Base-by-base conservation (phyloP, 129 eudicot species). In the Artemisia tridentata region DNA sequence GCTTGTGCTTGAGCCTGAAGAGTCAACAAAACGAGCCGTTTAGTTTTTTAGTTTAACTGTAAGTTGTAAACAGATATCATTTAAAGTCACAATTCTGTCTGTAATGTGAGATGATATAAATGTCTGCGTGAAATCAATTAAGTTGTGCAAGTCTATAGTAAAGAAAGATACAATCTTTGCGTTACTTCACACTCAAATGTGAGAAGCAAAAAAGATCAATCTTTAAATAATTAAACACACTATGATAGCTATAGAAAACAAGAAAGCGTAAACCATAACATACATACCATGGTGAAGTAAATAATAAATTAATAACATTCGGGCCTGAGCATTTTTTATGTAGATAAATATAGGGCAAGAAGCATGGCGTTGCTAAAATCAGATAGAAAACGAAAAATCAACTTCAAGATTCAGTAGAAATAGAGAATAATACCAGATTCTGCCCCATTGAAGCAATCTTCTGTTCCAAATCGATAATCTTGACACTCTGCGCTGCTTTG, bases 1-100 rank as follows among this genome's bases (percentile, higher is more conserved):
- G 16, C 56, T 80, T 83, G 81, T 41, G 86, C 84, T 38, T 74
- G 74, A 60, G 75, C 82, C 96, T 88, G 84, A 75, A 78, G 69
- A 31, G 45, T 61, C 16, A 25, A 25, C 10, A 57, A 43, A 58
- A 11, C 51, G 5, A 21, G n/a, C 14, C 20, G 13, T 12, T 8
- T 7, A 19, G 4, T 48, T 25, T 31, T 10, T 29, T 20, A 2
- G 21, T 48, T 67, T 8, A 58, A 60, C 23, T 9, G 63, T 57
- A 11, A 6, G 25, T 8, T 19, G 63, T 29, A 57, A 20, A 57
- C 23, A 11, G 31, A 56, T 19, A 16, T 31, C 12, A 29, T 29
- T 27, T 29, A 29, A 29, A 4, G 34, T 29, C 34, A 29, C 6
- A 29, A 29, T 29, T 29, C 34, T 29, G 34, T 4, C 5, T 29